Evolutionary conservation across 345 rosid genomes (phyloP).

Genomic region (Murraya paniculata): DNA sequence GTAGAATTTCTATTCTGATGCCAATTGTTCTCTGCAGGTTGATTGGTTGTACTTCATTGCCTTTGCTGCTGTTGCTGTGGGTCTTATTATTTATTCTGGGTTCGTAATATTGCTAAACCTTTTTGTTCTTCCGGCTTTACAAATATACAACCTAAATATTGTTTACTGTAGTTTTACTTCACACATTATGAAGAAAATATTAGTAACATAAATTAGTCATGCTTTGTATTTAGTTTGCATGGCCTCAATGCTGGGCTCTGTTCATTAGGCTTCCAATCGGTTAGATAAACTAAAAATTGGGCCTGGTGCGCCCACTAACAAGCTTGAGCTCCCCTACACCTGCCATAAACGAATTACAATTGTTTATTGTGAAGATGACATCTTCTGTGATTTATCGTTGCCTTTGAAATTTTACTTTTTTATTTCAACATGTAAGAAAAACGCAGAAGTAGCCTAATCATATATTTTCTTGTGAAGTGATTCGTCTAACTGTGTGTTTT

Average conservation of each 20-base stretch:
- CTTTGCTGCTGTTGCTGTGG: conserved; percentile 65
- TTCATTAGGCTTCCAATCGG: background rate
- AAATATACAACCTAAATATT: background rate
- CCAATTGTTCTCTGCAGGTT: conserved; percentile 34
- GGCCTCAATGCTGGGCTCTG: background rate
- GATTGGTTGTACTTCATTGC: conserved; percentile 93
- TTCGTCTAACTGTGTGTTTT: background rate
- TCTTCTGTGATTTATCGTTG: background rate
- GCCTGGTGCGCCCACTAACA: no score
- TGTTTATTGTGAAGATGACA: background rate
- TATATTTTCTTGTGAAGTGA: background rate
- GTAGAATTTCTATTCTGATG: background rate
- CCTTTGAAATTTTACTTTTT: no score
- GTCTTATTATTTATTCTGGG: conserved; percentile 78
- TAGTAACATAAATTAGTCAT: background rate
- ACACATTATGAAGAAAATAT: background rate
- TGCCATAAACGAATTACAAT: no score
- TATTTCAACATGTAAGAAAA: background rate
- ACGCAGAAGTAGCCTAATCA: background rate
- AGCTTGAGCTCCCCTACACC: no score
- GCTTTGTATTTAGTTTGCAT: background rate
- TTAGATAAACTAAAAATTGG: background rate
- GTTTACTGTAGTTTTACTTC: background rate
- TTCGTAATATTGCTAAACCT: conserved; percentile 19
- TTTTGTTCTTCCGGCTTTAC: background rate